Percentiles rank a stretch among this genome's conserved stretches.
Evolutionary conservation across 148 eudicot species (phyloP).

Genomic region (Rhododendron simsii): DNA sequence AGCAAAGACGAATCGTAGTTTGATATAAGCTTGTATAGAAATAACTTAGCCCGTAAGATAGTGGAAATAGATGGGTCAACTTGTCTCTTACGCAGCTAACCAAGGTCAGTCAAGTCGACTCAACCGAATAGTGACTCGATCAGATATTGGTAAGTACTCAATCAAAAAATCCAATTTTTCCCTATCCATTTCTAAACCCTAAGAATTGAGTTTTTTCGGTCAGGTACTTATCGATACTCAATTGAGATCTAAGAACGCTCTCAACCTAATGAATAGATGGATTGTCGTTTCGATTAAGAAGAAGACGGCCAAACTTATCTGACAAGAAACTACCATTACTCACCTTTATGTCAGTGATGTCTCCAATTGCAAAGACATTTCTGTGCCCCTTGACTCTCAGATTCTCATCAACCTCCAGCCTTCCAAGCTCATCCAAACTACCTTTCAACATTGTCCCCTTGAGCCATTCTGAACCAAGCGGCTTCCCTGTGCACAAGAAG

Average conservation of each 20-base stretch:
- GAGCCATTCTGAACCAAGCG: constrained; percentile 48
- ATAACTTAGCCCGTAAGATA: too few relatives aligned
- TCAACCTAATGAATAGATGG: too few relatives aligned
- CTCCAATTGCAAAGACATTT: constrained; percentile 59
- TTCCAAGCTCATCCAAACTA: constrained; percentile 38
- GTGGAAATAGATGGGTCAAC: neutral
- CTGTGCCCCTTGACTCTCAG: constrained; percentile 45
- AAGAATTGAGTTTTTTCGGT: too few relatives aligned
- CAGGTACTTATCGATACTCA: too few relatives aligned
- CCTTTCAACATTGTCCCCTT: constrained; percentile 33
- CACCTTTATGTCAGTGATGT: constrained; percentile 54
- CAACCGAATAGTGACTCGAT: neutral
- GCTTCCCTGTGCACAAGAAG: constrained; percentile 52
- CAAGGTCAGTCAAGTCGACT: neutral
- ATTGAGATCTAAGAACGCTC: too few relatives aligned
- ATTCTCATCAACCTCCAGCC: constrained; percentile 48
- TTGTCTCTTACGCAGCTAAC: neutral
- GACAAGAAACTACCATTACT: neutral
- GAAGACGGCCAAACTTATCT: neutral
- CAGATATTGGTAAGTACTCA: too few relatives aligned
- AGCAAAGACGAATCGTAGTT: too few relatives aligned
- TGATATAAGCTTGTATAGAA: too few relatives aligned
- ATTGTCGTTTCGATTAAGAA: neutral
- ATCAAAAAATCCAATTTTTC: too few relatives aligned
- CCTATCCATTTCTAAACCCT: too few relatives aligned